Percentiles rank a stretch among this genome's conserved stretches.
These are phyloP conservation scores for Sporothrix luriei DNA, from an alignment of 2,329 filamentous ascomycete species.

Conservation along the genomic window DNA sequence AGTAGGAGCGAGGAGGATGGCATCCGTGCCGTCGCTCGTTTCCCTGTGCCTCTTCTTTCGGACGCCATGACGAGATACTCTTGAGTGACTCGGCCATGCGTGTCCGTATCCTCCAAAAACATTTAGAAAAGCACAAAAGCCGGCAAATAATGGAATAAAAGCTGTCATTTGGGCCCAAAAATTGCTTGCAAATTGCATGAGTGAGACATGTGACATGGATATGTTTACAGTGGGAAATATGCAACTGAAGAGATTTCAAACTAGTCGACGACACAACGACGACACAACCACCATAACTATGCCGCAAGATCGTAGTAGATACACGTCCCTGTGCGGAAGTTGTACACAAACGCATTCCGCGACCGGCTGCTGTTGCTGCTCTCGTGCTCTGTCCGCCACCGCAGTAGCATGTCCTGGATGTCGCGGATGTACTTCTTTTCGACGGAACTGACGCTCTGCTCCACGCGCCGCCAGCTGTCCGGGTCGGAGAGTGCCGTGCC, in stretches of 20 bases:
- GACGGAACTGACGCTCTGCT: constrained; percentile 73
- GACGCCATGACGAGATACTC: not conserved
- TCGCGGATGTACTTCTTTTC: constrained; percentile 83
- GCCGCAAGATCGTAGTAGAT: constrained; percentile 78
- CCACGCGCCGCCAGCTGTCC: constrained; percentile 80
- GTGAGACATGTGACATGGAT: not conserved
- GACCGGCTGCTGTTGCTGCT: constrained; percentile 48
- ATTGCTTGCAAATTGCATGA: not conserved
- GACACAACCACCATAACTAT: constrained; percentile 37
- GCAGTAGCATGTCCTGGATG: constrained; percentile 73
- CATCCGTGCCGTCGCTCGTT: not conserved
- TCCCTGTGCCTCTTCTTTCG: not conserved
- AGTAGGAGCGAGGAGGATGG: not conserved
- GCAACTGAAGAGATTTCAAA: constrained; percentile 3
- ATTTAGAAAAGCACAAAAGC: constrained; percentile 27
- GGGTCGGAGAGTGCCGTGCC: constrained; percentile 74
- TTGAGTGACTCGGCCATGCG: constrained; percentile 5
- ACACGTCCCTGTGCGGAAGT: constrained; percentile 81
- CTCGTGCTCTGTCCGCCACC: constrained; percentile 63
- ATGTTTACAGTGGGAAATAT: not conserved
- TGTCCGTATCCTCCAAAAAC: constrained; percentile 9
- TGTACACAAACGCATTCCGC: constrained; percentile 84
- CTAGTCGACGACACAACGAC: not conserved
- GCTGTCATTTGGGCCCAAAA: constrained; percentile 24
- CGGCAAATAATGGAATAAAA: constrained; percentile 27